Evolutionary conservation across 495 filamentous ascomycete species (phyloP), one percentile per base, ranked within the genome.

Genomic region (Articulospora tetracladia): DNA sequence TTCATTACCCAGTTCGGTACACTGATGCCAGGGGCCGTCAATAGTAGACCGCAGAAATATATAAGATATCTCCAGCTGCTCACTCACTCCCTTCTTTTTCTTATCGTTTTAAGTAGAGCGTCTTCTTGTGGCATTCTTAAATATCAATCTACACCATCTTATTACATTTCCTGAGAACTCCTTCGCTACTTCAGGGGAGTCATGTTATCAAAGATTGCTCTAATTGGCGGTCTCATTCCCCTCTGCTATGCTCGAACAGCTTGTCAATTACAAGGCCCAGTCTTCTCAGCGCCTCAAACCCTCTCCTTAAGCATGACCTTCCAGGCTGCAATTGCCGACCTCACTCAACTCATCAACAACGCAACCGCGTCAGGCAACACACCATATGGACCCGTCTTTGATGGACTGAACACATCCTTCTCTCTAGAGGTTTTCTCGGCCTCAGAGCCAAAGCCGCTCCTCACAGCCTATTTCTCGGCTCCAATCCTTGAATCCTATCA

Each of bases 361-460:
- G 22, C 47, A 15, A 52, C 56, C 28, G 11, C 26, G 8, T n/a
- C 55, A 20, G 61, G 65, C 6, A 71, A 72, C n/a, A 69, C 69
- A 27, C 28, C 34, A 12, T 72, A 74, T 60, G 66, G 71, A 48
- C 65, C 60, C 0, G 8, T 32, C 27, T 56, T 73, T 17, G 64
- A 77, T 34, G 65, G 74, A n/a, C 74, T 76, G 44, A 70, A 72
- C 11, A 80, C 77, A 10, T 81, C 78, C 17, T 82, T 78, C 69
- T 76, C 76, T 53, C 67, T 82, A n/a, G 72, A 77, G 27, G 59
- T 84, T 1, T 83, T 81, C 70, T 81, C 77, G 23, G 70, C 74
- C 0, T 72, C 72, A 50, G 46, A 73, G 20, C 67, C 72, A 15
- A 59, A 71, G 4, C 72, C 76, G 1, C 49, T 77, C 26, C 72